Evolutionary conservation across 495 filamentous ascomycete genomes (phyloP).

Genomic region (Neohortaea acidophila): DNA sequence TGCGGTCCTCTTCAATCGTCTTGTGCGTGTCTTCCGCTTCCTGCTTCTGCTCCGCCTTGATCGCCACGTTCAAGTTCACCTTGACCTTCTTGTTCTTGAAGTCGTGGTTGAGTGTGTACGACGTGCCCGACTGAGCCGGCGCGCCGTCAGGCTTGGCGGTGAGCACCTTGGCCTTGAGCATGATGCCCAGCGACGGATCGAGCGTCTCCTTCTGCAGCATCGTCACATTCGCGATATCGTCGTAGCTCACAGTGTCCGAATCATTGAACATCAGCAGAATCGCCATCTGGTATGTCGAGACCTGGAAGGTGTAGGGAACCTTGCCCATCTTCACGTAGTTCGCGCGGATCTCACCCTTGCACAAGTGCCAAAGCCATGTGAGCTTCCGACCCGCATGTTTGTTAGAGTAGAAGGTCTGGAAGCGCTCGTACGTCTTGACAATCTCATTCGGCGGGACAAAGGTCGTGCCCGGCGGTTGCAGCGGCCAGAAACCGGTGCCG

Average conservation of each 20-base stretch:
- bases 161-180: constrained; percentile 84
- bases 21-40: constrained; percentile 96
- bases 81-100: constrained; percentile 97
- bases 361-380: constrained; percentile 95
- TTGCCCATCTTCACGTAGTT: constrained; percentile 82
- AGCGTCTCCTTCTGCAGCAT: constrained; percentile 62
- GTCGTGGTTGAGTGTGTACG: constrained; percentile 71
- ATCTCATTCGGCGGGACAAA: constrained; percentile 80
- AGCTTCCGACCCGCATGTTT: constrained; percentile 95
- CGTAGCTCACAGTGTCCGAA: constrained; percentile 65
- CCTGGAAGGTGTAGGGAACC: constrained; percentile 90
- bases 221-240: constrained; percentile 70
- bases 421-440: constrained; percentile 70
- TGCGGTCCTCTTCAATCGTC: constrained; percentile 96
- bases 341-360: constrained; percentile 89
- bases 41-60: constrained; percentile 88
- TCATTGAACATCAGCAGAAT: constrained; percentile 96
- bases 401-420: constrained; percentile 79
- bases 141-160: constrained; percentile 48
- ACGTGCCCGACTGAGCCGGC: constrained; percentile 61
- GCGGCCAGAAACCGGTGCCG: constrained; percentile 95
- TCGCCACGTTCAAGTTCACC: constrained; percentile 85
- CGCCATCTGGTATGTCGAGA: constrained; percentile 94
- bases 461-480: constrained; percentile 65
- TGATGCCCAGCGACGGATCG: constrained; percentile 67